Base-by-base conservation (phyloP, 139 green algal genomes). In the Axilococcus clingmanii region DNA sequence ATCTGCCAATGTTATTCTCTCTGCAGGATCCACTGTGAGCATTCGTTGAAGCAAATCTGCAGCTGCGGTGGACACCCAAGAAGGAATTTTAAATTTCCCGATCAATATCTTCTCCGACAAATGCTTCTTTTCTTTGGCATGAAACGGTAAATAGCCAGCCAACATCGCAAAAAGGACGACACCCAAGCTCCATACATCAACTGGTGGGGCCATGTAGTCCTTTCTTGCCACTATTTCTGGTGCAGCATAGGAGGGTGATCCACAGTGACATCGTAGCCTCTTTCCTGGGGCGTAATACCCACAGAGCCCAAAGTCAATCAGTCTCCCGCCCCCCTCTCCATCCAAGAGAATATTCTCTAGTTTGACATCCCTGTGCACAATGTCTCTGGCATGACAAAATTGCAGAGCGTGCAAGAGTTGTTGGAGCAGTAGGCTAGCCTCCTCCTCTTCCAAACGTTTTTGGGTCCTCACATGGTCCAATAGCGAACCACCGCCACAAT, bases 161-260 rank as follows among this genome's bases (percentile, higher is more conserved):
- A 94, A 45, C 77, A 88, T 91, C 36, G 80, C 86, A 71, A 93
- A 94, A 40, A 93, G 66, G 56, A 94, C 82, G 7, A 94, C 69
- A 11, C 86, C 86, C 36, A 84, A 55, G 36, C 50, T 76, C 86
- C 85, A 94, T 35, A 92, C 78, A 65, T 94, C 84, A 31, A 80
- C 71, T 0, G 63, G 68, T 0, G 62, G 66, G 20, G 66, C 75
- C 29, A 67, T 52, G 68, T 83, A 83, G 17, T 64, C 53, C 31
- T 58, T 54, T 34, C 44, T 48, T 3, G 41, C 43, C 47, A 89
- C 65, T 19, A 89, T 74, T 69, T 94, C 87, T 4, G 87, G 87
- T 4, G 87, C 85, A 48, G 93, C 70, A 71, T 94, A 96, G 48
- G 89, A 81, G 3, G 86, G 84, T 0, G 82, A 91, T 30, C 87